These are phyloP conservation scores for Paramecium sexaurelia DNA, from an alignment of 73 alveolate species.

Conservation along the genomic window DNA sequence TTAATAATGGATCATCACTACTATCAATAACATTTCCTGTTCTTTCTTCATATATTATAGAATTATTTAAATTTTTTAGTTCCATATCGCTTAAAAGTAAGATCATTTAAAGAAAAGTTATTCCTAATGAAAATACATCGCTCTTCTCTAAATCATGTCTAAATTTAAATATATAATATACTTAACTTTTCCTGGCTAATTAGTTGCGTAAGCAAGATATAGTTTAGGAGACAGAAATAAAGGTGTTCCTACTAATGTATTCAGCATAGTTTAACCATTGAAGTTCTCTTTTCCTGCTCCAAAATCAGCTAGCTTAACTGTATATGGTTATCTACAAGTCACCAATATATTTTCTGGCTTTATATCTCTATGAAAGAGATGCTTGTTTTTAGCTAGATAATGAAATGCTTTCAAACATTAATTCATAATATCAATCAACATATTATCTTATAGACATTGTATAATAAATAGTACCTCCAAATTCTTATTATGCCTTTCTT, in stretches of 20 bases:
- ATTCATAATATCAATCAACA: constrained; percentile 28
- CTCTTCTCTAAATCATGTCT: constrained; percentile 48
- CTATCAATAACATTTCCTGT: constrained; percentile 45
- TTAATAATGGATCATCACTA: neutral
- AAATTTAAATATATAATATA: neutral
- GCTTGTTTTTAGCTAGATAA: constrained; percentile 23
- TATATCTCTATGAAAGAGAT: constrained; percentile 28
- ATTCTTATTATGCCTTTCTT: neutral
- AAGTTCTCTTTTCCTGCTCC: constrained; percentile 56
- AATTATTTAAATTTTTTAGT: constrained; percentile 26
- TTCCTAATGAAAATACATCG: constrained; percentile 48
- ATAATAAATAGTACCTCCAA: neutral
- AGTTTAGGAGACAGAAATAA: constrained; percentile 27
- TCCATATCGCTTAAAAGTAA: constrained; percentile 11
- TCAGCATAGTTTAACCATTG: constrained; percentile 34
- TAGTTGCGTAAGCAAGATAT: neutral
- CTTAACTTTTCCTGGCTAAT: constrained; percentile 51
- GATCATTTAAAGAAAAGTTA: constrained; percentile 16
- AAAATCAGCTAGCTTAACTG: constrained; percentile 39
- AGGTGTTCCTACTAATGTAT: constrained; percentile 60
- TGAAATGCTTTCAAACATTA: constrained; percentile 47
- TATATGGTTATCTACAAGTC: neutral
- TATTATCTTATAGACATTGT: neutral
- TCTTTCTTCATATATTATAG: constrained; percentile 16
- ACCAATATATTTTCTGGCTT: constrained; percentile 41